Evolutionary conservation across 306 rosid genomes (phyloP), one percentile per base, ranked within the genome.

Genomic region (Begonia peltatifolia): DNA sequence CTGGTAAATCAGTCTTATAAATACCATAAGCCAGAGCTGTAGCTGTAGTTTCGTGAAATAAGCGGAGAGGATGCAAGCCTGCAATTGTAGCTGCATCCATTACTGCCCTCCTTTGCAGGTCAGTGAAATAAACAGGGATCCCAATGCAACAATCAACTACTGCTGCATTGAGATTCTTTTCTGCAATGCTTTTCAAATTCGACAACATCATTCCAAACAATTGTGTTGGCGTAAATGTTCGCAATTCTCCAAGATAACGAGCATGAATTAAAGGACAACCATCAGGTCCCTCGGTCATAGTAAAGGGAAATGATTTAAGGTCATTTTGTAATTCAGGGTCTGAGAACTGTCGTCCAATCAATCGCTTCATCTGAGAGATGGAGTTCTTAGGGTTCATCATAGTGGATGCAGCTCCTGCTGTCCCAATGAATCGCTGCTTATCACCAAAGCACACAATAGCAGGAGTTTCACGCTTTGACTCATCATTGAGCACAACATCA

Each of bases 1-100:
- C 94, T 3, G 99, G 89, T 50, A 92, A 78, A 72, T 92, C 99
- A 0, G 96, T 92, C 74, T 92, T 92, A 22, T 92, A 92, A 48
- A 92, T 86, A 36, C 99, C 99, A 71, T 92, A 92, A 22, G 96
- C 93, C 79, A 92, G 65, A 22, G 99, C 93, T 52, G 96, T 92
- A 0, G 96, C 94, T 0, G 99, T 83, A 12, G 93, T 86, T 58
- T 92, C 99, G 58, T 92, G 99, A n/a, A 92, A 5, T 68, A 92
- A 51, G 42, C 82, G 85, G 42, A 86, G 96, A 9, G 99, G 99
- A 44, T 81, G 80, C 83, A 92, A 64, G 48, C 94, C 94, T 47
- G 84, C 83, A 63, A 87, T 82, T 46, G 53, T 47, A 1, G 96
- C 92, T 14, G 96, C 94, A 69, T 81, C 75, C 65, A 87, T 74